Conservation (phyloP, 768 basidiomycete genomes). For the Pholiota molesta region DNA sequence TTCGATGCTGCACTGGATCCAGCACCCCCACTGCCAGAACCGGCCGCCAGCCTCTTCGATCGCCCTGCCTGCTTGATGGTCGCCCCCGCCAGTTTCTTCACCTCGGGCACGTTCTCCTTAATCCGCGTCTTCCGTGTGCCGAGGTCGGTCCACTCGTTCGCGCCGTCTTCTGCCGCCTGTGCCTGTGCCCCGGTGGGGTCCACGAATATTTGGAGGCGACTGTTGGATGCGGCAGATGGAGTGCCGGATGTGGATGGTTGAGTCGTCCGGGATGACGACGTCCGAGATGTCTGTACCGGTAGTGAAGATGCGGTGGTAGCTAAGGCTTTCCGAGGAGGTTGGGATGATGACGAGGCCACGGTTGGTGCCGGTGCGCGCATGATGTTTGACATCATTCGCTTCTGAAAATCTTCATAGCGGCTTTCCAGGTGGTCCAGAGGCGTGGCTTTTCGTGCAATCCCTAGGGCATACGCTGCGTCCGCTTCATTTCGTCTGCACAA, state of each 20-base stretch:
- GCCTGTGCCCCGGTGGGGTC: constrained; percentile 63
- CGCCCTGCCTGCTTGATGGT: constrained; percentile 66
- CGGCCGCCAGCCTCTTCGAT: constrained; percentile 52
- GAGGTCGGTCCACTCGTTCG: constrained; percentile 67
- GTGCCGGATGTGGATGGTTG: constrained; percentile 28
- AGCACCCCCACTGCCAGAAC: constrained; percentile 29
- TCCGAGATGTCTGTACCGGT: constrained; percentile 38
- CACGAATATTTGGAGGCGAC: constrained; percentile 70
- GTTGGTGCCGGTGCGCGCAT: constrained; percentile 42
- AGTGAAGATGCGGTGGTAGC: constrained; percentile 49
- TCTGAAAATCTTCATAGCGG: constrained; percentile 87
- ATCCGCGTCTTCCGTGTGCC: constrained; percentile 78
- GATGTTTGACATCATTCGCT: constrained; percentile 75
- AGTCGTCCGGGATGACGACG: constrained; percentile 28
- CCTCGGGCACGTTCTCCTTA: constrained; percentile 78
- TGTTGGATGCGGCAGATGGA: constrained; percentile 47
- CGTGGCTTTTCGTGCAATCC: constrained; percentile 79
- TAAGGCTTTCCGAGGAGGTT: constrained; percentile 35
- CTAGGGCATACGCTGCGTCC: constrained; percentile 87
- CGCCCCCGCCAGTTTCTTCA: constrained; percentile 67
- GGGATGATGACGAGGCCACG: constrained; percentile 31
- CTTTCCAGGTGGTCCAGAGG: constrained; percentile 81
- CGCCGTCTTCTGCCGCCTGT: constrained; percentile 43
- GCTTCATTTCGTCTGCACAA: constrained; percentile 75
- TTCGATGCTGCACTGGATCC: constrained; percentile 45